Evolutionary conservation across 1,284 basidiomycete genomes (phyloP), one percentile per base, ranked within the genome.

Genomic region (Flammula alnicola): DNA sequence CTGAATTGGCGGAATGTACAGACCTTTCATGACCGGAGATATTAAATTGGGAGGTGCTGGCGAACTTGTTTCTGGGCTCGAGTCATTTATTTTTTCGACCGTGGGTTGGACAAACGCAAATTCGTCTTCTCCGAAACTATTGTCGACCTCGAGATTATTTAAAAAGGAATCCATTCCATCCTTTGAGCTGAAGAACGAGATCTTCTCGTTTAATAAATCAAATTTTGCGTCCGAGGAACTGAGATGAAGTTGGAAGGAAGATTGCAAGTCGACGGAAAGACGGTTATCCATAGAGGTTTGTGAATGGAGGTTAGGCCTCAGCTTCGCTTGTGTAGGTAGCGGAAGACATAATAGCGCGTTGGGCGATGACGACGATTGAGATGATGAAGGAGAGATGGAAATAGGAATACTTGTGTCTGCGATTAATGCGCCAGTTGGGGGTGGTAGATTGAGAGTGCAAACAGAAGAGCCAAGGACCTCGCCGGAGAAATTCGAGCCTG

Each of bases 171-270:
- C 68, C 45, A 61, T 57, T n/a, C 62, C 65, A 45, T 56, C 60
- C 32, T 58, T 63, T 5, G 64, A 55, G 32, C 59, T 70, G 8
- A 83, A 71, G 60, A 85, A 80, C 1, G 81, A 83, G 37, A 85
- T 76, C 53, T 77, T 79, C 64, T 85, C 84, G 57, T 83, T 84
- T 49, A 86, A 58, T 40, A 85, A 60, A 60, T 86, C 82, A 55
- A 85, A 85, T 20, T 79, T 81, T 50, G 75, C 69, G 7, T 84
- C 82, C n/a, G 69, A 69, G 5, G 74, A 78, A 46, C 75, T 72
- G 47, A 84, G 66, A 40, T 84, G 80, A 36, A 83, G 60, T 35
- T 76, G 76, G 63, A 85, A 83, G 0, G 81, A 81, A 3, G 77
- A 66, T 25, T 82, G 75, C 14, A 84, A 68, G 59, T 85, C 83